Base-by-base conservation (phyloP, 2,329 filamentous ascomycete genomes). In the Paecilomyces sp. region DNA sequence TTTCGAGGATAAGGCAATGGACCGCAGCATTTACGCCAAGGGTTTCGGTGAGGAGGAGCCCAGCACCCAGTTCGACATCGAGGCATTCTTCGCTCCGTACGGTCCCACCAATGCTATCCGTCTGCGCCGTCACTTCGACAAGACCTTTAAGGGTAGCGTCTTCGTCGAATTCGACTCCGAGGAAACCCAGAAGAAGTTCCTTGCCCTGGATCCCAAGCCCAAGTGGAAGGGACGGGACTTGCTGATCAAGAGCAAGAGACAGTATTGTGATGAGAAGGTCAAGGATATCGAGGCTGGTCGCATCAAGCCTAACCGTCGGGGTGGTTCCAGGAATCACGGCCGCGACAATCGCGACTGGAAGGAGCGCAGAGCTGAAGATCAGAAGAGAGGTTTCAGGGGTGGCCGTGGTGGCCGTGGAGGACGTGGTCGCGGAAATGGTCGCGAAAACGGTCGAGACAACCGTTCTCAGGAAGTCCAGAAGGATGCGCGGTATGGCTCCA, bases 141-240 rank as follows among this genome's bases (percentile, higher is more conserved):
- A 86, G 69, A 78, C 83, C 57, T 99, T 97, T 87, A 99, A 99
- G 83, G 92, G 93, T 67, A 96, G 91, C 66, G 91, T 96, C 60
- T 97, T 97, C 72, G 91, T 96, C 65, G 93, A 97, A 76, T 99
- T 97, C 75, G 83, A 85, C 63, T 85, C 85, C 56, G 88, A 92
- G 70, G 90, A 95, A 66, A 83, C 85, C 24, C 88, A 90, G 68
- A 83, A 92, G 74, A 86, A 86, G 61, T 99, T 99, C 77, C 79
- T 97, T 62, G 85, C 80, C 13, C 79, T 91, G 50, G 89, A 96
- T 58, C 88, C 90, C 22, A 87, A 89, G 74, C 94, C 94, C 61
- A 85, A 88, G 74, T 99, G 87, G 86, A 87, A 96, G 75, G 92
- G 83, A 57, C 82, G 90, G 65, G 87, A 91, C 34, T 82, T 97